These are phyloP conservation scores for Carpinus viminea DNA, from an alignment of 306 rosid species.

Conservation along the genomic window DNA sequence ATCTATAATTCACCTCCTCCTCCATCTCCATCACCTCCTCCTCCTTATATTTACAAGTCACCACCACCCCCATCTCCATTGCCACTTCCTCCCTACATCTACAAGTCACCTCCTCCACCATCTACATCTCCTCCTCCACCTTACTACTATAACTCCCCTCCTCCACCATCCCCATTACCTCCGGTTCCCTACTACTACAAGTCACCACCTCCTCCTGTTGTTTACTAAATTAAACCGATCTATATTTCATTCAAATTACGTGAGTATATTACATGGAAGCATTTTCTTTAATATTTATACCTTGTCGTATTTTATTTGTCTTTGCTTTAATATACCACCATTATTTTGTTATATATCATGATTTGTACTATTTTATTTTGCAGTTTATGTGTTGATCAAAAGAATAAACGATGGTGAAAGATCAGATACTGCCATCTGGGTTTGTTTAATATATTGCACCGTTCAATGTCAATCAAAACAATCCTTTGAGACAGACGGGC, in stretches of 20 bases:
- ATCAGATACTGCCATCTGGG: too few relatives aligned
- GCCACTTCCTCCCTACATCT: rapidly evolving
- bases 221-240: neutral
- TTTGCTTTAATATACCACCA: too few relatives aligned
- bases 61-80: neutral
- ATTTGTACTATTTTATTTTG: neutral
- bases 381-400: conserved; percentile 7
- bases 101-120: neutral
- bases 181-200: neutral
- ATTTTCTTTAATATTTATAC: neutral
- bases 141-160: neutral
- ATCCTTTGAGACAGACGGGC: too few relatives aligned
- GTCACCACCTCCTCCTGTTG: conserved; percentile 20
- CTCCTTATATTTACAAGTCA: neutral
- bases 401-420: neutral
- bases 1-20: neutral
- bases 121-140: conserved; percentile 9
- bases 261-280: conserved; percentile 4
- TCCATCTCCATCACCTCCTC: neutral
- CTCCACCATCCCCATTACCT: neutral
- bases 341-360: neutral
- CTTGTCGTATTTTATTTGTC: neutral
- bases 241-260: neutral
- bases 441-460: too few relatives aligned
- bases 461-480: too few relatives aligned